These are phyloP conservation scores for Septoria petroselini DNA, from an alignment of 2,329 filamentous ascomycete genomes.

Conservation along the genomic window DNA sequence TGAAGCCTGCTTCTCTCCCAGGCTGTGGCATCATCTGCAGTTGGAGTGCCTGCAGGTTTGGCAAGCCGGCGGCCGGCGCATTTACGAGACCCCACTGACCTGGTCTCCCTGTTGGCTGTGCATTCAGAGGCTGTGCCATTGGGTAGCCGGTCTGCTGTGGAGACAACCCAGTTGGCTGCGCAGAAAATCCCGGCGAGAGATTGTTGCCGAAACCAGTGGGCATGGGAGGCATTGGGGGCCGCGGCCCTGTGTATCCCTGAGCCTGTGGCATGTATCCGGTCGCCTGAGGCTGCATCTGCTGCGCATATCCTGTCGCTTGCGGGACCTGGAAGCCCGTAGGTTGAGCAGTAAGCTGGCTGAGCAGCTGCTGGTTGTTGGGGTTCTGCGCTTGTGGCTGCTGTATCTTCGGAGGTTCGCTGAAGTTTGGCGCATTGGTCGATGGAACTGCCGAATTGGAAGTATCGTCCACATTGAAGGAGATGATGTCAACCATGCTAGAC, in stretches of 20 bases:
- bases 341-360: conserved; percentile 56
- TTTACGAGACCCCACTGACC: conserved; percentile 99
- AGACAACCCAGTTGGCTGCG: conserved; percentile 41
- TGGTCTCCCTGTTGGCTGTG: conserved; percentile 89
- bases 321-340: conserved; percentile 55
- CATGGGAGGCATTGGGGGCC: conserved; percentile 77
- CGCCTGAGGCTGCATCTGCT: conserved; percentile 52
- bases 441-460: conserved; percentile 53
- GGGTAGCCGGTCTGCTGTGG: conserved; percentile 65
- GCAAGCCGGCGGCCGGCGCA: conserved; percentile 79
- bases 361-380: conserved; percentile 63
- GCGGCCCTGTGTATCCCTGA: conserved; percentile 75
- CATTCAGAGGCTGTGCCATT: conserved; percentile 66
- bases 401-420: conserved; percentile 55
- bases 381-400: conserved; percentile 58
- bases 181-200: conserved; percentile 12
- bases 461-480: conserved; percentile 87
- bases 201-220: conserved; percentile 65
- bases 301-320: conserved; percentile 54
- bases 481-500: conserved; percentile 99
- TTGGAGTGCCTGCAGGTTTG: conserved; percentile 89
- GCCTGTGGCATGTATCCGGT: conserved; percentile 66
- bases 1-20: conserved; percentile 83
- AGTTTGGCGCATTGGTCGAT: conserved; percentile 67
- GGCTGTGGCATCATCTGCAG: conserved; percentile 96